Percentiles rank a stretch among this genome's conserved stretches.
Evolutionary conservation across 306 rosid genomes (phyloP).

Genomic region (Styphnolobium japonicum): DNA sequence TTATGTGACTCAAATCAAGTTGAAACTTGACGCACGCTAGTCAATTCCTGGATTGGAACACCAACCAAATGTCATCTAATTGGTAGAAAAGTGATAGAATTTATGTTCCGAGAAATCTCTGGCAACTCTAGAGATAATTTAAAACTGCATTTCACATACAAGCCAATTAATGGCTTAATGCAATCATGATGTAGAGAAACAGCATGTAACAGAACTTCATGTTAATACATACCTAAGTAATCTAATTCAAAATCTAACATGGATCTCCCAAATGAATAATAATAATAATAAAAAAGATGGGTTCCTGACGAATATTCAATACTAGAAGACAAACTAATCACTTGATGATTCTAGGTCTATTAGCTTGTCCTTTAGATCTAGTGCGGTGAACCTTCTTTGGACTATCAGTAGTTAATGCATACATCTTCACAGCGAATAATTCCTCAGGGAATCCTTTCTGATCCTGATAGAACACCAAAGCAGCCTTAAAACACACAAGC

Average conservation of each 20-base stretch:
- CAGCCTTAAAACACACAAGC: not conserved
- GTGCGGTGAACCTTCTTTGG: conserved; percentile 59
- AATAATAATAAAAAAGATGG: not conserved
- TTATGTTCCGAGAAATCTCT: not conserved
- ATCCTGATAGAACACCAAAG: conserved; percentile 52
- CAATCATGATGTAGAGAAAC: not conserved
- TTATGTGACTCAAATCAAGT: too few species aligned
- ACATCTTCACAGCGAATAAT: conserved; percentile 88
- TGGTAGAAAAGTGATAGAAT: too few species aligned
- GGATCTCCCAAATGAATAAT: not conserved
- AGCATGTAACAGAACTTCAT: too few species aligned
- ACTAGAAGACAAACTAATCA: conserved; percentile 31
- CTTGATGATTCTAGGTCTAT: conserved; percentile 74
- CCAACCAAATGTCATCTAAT: too few species aligned
- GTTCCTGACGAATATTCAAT: not conserved
- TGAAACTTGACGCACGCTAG: too few species aligned
- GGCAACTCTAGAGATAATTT: not conserved
- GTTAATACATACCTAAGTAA: not conserved
- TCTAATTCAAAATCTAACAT: not conserved
- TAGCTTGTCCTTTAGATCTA: conserved; percentile 55
- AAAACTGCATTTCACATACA: not conserved
- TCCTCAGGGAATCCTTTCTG: conserved; percentile 79
- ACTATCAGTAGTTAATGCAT: conserved; percentile 66
- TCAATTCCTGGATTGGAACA: too few species aligned
- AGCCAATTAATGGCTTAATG: not conserved